Percentiles rank a stretch among this genome's conserved stretches.
Evolutionary conservation across 371 early-diverging fungal genomes (phyloP).

Genomic region (Mortierella sp.): DNA sequence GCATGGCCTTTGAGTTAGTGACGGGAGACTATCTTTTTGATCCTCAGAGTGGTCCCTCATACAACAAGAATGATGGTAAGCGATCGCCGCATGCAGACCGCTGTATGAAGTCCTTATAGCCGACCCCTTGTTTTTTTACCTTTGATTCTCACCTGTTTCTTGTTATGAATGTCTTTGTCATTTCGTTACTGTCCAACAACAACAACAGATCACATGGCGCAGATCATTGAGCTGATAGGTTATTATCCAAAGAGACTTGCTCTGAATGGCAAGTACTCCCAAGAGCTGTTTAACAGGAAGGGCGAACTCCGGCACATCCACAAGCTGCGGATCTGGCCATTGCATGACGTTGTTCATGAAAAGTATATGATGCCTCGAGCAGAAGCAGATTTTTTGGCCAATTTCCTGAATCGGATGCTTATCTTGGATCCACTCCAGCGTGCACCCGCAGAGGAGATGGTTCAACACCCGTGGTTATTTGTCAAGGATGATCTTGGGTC

Average conservation of each 20-base stretch:
- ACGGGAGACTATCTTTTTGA: slow-evolving; percentile 97
- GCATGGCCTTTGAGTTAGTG: slow-evolving; percentile 92
- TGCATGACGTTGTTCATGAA: slow-evolving; percentile 73
- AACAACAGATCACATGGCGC: slow-evolving; percentile 91
- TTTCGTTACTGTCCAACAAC: neutral
- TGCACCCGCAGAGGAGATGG: slow-evolving; percentile 33
- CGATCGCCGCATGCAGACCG: neutral
- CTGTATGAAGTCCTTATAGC: slow-evolving; percentile 1
- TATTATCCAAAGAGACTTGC: slow-evolving; percentile 71
- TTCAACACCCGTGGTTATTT: slow-evolving; percentile 39
- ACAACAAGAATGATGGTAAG: slow-evolving; percentile 91
- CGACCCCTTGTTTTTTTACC: neutral
- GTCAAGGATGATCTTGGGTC: slow-evolving; percentile 22
- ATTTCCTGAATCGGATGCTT: slow-evolving; percentile 37
- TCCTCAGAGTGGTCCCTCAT: slow-evolving; percentile 82
- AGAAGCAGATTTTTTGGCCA: slow-evolving; percentile 38
- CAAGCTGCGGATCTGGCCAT: slow-evolving; percentile 82
- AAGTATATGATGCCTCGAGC: slow-evolving; percentile 43
- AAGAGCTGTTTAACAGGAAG: slow-evolving; percentile 39
- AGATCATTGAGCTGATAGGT: slow-evolving; percentile 94
- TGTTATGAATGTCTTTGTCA: neutral
- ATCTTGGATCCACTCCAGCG: slow-evolving; percentile 28
- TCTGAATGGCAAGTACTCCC: slow-evolving; percentile 45
- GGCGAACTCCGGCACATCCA: slow-evolving; percentile 88
- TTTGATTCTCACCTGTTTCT: neutral